Percentiles rank a stretch among this genome's conserved stretches.
Conservation (phyloP, 768 basidiomycete species). For the Antrodiella citrinella region DNA sequence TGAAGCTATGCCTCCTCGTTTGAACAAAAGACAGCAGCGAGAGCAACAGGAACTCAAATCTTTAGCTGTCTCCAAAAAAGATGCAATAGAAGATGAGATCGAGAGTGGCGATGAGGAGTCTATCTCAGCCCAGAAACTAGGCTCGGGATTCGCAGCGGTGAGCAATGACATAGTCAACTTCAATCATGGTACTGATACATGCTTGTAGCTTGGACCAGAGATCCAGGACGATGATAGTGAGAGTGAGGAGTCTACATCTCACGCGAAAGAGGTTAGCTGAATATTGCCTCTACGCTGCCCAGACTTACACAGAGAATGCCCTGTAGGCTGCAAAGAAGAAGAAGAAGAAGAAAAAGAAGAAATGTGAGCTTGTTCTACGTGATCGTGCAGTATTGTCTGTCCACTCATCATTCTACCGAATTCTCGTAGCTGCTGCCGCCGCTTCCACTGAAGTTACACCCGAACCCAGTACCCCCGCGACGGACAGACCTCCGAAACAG, state of each 20-base stretch:
- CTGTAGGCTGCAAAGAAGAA: conserved; percentile 9
- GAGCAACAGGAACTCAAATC: conserved; percentile 75
- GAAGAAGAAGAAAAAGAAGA: conserved; percentile 23
- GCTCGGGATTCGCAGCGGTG: background rate
- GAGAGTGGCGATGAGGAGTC: conserved; percentile 1
- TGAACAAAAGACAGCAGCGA: conserved; percentile 82
- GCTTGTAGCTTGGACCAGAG: background rate
- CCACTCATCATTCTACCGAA: background rate
- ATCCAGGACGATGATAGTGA: background rate
- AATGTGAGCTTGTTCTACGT: too few relatives aligned
- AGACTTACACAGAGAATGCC: too few relatives aligned
- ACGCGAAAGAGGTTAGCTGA: conserved; percentile 23
- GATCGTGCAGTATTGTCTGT: background rate
- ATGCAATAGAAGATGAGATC: background rate
- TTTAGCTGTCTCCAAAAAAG: conserved; percentile 29
- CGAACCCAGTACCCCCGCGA: conserved; percentile 7
- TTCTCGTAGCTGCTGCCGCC: too few relatives aligned
- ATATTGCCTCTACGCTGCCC: too few relatives aligned
- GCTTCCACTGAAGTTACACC: conserved; percentile 5
- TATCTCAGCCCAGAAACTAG: conserved; percentile 2
- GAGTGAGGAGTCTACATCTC: conserved; percentile 6
- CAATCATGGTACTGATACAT: background rate
- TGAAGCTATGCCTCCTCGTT: conserved; percentile 72
- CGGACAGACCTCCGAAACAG: conserved; percentile 31
- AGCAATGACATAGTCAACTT: too few relatives aligned